These are phyloP conservation scores for Xylaria grammica DNA, from an alignment of 495 filamentous ascomycete species.

Conservation along the genomic window DNA sequence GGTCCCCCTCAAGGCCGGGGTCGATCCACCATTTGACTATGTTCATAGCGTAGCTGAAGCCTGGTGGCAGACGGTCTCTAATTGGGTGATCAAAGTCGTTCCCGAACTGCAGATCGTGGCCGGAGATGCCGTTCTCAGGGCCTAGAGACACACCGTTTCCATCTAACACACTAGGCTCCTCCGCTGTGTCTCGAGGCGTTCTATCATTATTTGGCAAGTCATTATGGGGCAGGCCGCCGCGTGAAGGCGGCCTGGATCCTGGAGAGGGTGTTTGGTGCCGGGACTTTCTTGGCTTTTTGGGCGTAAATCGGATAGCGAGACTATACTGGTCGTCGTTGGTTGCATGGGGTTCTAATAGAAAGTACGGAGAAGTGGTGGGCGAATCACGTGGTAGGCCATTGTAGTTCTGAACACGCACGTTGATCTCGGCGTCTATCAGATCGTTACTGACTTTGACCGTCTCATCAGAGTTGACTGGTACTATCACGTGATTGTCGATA, in stretches of 20 bases:
- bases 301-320: constrained; percentile 76
- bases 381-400: constrained; percentile 63
- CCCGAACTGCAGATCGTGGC: constrained; percentile 80
- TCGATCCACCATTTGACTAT: constrained; percentile 87
- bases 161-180: neutral
- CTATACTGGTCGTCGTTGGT: constrained; percentile 74
- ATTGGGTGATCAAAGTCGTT: constrained; percentile 93
- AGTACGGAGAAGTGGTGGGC: constrained; percentile 71
- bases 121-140: constrained; percentile 55
- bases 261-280: neutral
- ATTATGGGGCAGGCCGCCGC: neutral
- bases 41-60: constrained; percentile 78
- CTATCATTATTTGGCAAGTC: neutral
- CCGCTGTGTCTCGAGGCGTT: neutral
- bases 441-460: constrained; percentile 63
- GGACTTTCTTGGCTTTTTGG: constrained; percentile 50
- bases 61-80: constrained; percentile 81
- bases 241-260: neutral
- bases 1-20: constrained; percentile 84
- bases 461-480: constrained; percentile 72
- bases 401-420: constrained; percentile 69
- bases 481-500: constrained; percentile 62
- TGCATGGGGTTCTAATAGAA: constrained; percentile 68
- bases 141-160: neutral
- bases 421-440: constrained; percentile 64